Evolutionary conservation across 1,139 yeast genomes (phyloP).

Genomic region (Pneumocystis wakefieldiae): DNA sequence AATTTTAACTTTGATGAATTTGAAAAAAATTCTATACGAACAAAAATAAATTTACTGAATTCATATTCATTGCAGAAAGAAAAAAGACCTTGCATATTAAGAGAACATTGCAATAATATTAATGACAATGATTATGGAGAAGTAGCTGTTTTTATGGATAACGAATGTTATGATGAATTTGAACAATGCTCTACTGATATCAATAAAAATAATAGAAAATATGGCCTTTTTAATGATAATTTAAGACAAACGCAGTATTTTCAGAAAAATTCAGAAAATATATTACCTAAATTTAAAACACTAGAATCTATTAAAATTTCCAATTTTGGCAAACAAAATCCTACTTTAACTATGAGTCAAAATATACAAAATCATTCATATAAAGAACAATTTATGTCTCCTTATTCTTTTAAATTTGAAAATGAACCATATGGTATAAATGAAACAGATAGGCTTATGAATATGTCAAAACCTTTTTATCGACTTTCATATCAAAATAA

Average conservation of each 20-base stretch:
- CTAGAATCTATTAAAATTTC: not conserved
- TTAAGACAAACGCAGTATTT: not conserved
- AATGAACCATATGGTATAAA: not conserved
- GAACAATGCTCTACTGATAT: not conserved
- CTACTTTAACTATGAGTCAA: not conserved
- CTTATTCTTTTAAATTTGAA: not conserved
- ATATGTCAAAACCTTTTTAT: not conserved
- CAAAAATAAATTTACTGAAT: not conserved
- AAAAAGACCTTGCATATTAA: not conserved
- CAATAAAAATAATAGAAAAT: not conserved
- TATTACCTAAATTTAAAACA: not conserved
- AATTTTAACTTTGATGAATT: not conserved
- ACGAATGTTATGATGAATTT: not conserved
- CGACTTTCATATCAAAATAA: not conserved
- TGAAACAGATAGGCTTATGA: not conserved
- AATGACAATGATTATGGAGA: not conserved
- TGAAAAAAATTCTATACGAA: not conserved
- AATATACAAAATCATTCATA: not conserved
- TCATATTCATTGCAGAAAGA: not conserved
- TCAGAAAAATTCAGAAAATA: not conserved
- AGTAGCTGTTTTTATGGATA: not conserved
- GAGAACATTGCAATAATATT: not conserved
- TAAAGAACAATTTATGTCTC: not conserved
- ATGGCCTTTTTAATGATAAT: not conserved
- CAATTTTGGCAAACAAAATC: not conserved